Base-by-base conservation (phyloP, 495 filamentous ascomycete genomes). In the Darksidea phi region DNA sequence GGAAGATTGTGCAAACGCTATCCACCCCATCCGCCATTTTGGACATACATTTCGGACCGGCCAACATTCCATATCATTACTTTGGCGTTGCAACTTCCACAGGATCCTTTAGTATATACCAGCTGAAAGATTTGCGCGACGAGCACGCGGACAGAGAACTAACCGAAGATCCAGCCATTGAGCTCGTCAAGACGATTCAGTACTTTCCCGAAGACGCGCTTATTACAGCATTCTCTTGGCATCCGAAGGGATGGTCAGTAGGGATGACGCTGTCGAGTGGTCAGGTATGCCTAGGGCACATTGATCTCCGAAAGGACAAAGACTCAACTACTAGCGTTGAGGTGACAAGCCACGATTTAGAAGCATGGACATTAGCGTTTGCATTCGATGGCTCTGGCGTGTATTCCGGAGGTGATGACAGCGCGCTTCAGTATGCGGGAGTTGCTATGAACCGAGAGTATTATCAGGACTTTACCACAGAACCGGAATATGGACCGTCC, bases 31-130 rank as follows among this genome's bases (percentile, higher is more conserved):
- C 82, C 64, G 91, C 90, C 20, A 79, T 97, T 21, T 83, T 97
- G 43, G 93, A 97, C 70, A 79, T 96, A 21, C 88, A 89, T 58
- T 97, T 96, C 59, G 85, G 84, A 6, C 70, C 74, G 41, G 66
- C 75, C n/a, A 73, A 75, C 42, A 13, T 42, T 15, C 58, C n/a
- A 17, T 21, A 37, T 13, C 73, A 74, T 25, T 69, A 83, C 13
- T 77, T 94, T 26, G 89, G 82, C 8, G 82, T 86, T 26, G 88
- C 90, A 10, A 86, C 84, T 10, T 94, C 89, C 59, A 86, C 84
- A 5, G 91, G 87, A 1, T 77, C 77, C 10, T 73, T 96, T 0
- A 78, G 79, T 7, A 71, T 95, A 25, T 94, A 87, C 74, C 72
- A 71, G 20, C 69, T 83, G 48, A n/a, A 64, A 8, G 32, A 48